Evolutionary conservation across 352 stramenopile genomes (phyloP), one percentile per base, ranked within the genome.

Genomic region (Nothophytophthora sp.): DNA sequence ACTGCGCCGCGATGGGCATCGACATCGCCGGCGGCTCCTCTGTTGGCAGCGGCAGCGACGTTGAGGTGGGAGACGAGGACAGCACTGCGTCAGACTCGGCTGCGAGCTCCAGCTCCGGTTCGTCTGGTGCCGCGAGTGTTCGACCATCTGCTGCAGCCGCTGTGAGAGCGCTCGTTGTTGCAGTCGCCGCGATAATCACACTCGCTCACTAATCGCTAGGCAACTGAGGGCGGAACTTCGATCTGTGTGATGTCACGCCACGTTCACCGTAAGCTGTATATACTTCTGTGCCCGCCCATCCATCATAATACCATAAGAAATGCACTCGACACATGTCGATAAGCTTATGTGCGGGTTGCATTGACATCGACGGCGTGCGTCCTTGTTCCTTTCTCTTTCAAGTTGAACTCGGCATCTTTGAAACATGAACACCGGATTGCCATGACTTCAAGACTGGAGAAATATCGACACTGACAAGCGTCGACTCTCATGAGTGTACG

Each of bases 1-100:
- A 73, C 42, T 79, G 69, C 49, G 56, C 40, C 1, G 43, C 47
- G 25, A 63, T 65, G 45, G 69, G 65, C 11, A 61, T 74, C 20
- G 57, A 49, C 25, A 62, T 67, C 45, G 22, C 25, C 28, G 57
- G 57, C 34, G 60, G 57, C 27, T 62, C 57, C 4, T 27, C 32
- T 20, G 44, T 72, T n/a, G 36, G 51, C 24, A 63, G 51, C 42
- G 46, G 45, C 18, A 53, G 45, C 35, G 62, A 33, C 28, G 48
- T 58, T 29, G 46, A 48, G 19, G 53, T 64, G 30, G 54, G 53
- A 1, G 53, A 63, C 29, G 30, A 42, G 4, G 52, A 59, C 20
- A 67, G 62, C 41, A 15, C 30, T 28, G 46, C 37, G 5, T 62
- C 44, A 9, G 56, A 11, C 12, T 67, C 56, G n/a, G 39, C 13